These are phyloP conservation scores for Micractinium sp. DNA, from an alignment of 139 green algal species.

Conservation along the genomic window DNA sequence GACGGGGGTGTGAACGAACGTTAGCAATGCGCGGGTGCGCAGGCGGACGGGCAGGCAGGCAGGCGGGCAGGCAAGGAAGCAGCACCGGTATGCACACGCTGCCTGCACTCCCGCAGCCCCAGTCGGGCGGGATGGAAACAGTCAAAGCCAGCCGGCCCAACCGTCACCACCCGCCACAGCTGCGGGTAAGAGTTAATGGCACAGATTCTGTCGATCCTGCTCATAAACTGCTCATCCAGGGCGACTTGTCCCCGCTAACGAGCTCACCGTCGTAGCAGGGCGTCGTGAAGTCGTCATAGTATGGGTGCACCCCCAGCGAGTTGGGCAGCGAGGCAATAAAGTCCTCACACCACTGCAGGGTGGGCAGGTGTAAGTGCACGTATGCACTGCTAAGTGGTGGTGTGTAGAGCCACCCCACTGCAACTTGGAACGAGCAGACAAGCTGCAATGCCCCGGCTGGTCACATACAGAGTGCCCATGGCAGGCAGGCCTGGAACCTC, in stretches of 20 bases:
- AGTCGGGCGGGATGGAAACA: not conserved
- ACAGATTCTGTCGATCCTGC: no score
- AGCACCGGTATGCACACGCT: no score
- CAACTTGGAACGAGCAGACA: no score
- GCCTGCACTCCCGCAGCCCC: not conserved
- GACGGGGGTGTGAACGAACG: no score
- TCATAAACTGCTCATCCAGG: no score
- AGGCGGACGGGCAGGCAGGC: not conserved
- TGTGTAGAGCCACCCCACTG: no score
- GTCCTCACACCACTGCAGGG: conserved; percentile 69
- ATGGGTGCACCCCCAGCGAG: conserved; percentile 58
- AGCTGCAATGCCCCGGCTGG: no score
- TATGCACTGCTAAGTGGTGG: no score
- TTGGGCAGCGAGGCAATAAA: conserved; percentile 68
- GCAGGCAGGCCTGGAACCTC: not conserved
- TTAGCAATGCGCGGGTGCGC: no score
- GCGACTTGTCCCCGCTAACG: not conserved
- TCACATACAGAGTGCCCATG: no score
- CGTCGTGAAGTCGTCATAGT: conserved; percentile 82
- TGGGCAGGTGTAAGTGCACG: not conserved
- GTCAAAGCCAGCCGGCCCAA: not conserved
- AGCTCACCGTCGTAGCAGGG: conserved; percentile 70
- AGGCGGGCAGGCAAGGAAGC: not conserved
- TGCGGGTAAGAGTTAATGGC: no score
- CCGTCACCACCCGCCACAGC: no score